Evolutionary conservation across 2,329 filamentous ascomycete species (phyloP).

Genomic region (Cercospora nicotianae): DNA sequence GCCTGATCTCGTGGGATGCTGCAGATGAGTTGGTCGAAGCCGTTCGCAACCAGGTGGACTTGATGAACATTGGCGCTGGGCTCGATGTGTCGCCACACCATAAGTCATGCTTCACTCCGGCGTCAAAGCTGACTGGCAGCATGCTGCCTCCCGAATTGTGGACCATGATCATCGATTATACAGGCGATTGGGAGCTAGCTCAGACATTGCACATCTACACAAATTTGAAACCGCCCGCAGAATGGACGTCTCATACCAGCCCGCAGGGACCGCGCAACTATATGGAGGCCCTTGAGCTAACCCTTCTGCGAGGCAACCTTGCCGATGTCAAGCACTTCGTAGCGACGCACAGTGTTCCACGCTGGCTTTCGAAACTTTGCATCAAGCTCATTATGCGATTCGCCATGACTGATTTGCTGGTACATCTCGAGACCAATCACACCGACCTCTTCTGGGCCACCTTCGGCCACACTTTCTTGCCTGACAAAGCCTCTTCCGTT

Average conservation of each 20-base stretch:
- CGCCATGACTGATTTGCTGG: conserved; percentile 74
- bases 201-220: conserved; percentile 79
- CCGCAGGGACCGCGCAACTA: conserved; percentile 68
- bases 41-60: conserved; percentile 73
- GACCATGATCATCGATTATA: conserved; percentile 80
- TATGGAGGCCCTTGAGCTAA: conserved; percentile 80
- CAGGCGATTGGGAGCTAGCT: conserved; percentile 88
- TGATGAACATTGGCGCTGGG: conserved; percentile 71
- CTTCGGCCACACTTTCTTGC: conserved; percentile 76
- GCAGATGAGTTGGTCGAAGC: conserved; percentile 72
- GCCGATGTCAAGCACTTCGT: conserved; percentile 72
- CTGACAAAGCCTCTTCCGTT: conserved; percentile 82
- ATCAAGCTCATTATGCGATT: conserved; percentile 92
- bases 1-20: conserved; percentile 55
- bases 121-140: conserved; percentile 28
- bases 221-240: conserved; percentile 67
- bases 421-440: conserved; percentile 66
- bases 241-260: conserved; percentile 67
- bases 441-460: conserved; percentile 82
- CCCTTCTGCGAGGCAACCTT: conserved; percentile 71
- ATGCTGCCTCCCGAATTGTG: conserved; percentile 81
- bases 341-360: conserved; percentile 63
- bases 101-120: conserved; percentile 39
- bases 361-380: conserved; percentile 75
- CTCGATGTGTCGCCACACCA: conserved; percentile 53